Base-by-base conservation (phyloP, 2,329 filamentous ascomycete genomes). In the Byssochlamys sp. region DNA sequence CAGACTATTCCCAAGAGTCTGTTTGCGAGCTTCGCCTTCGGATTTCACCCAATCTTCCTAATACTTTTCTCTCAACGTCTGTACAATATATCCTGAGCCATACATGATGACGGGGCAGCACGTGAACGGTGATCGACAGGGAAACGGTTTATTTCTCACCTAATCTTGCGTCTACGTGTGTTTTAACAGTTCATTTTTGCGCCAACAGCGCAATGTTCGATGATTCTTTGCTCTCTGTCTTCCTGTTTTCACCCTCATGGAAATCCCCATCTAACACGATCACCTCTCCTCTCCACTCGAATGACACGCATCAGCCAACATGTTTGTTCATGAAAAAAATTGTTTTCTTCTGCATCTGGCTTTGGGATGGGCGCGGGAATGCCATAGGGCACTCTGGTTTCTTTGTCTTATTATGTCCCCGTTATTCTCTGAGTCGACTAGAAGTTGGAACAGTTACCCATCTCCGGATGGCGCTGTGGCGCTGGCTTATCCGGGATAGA, bases 11-110 rank as follows among this genome's bases (percentile, higher is more conserved):
- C 27, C 5, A 10, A 57, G 58, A 57, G 56, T 61, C 54, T 28
- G 49, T 39, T 58, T 57, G 26, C 54, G 59, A 54, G 35, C 52
- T 56, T 59, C 56, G 52, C 24, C 55, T 51, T 54, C 61, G 55
- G 59, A 57, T 53, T 58, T 49, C 61, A 61, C 59, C 60, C 25
- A 12, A 26, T n/a, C 4, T 14, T 28, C 25, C 27, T 51, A 51
- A 28, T 28, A 51, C 9, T 28, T 51, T 28, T 51, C 25, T 51
- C 49, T 26, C 12, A 26, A 51, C 27, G 10, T 26, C 25, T 51
- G 49, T 51, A 51, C 27, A 51, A 51, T 51, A 51, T 14, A 51
- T 29, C 27, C 29, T 33, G 25, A 54, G n/a, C 53, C 24, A 35
- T 25, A 6, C 52, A 35, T 26, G 24, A 51, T 51, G 49, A 51